Base-by-base conservation (phyloP, 2,329 filamentous ascomycete species). In the Penicillium sp. region DNA sequence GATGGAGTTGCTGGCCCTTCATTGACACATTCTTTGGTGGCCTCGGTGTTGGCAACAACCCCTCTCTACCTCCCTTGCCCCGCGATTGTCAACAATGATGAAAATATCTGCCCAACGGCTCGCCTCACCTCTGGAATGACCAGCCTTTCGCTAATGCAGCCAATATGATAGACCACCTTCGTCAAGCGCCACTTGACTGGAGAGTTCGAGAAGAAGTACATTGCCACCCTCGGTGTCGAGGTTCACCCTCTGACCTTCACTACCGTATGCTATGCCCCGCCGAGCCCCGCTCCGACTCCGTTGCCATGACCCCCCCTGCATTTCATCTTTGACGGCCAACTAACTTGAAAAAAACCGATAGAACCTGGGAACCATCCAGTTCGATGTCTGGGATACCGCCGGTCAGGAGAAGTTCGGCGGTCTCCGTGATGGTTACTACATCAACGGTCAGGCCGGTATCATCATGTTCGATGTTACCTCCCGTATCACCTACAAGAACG, bases 381-480 rank as follows among this genome's bases (percentile, higher is more conserved):
- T 99, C 85, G 94, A 99, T 81, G 95, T 98, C 74, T 99, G 94
- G 94, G 94, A 99, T 81, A 99, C 94, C 68, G 94, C 94, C 74
- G 94, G 94, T 75, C 94, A 99, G 85, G 94, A 99, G 88, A 99
- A 98, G 89, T 99, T 99, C 72, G 94, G 94, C 83, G 94, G 94
- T 87, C 92, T 99, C 77, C 92, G 94, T 85, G 94, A 99, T 83
- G 94, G 94, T 74, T 99, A 99, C 89, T 99, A 99, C 87, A 99
- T 99, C 88, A 97, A 97, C 86, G 94, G 94, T 78, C 94, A 98
- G 85, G 98, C 94, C 83, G 94, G 95, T 85, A 97, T 99, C 86
- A 98, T 99, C 89, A 99, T 99, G 94, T 99, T 99, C 83, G 94
- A 99, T 83, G 94, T 99, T 72, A 98, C 95, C 68, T 97, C 94